These are phyloP conservation scores for Mycena floridula DNA, from an alignment of 768 basidiomycete genomes.

Conservation along the genomic window DNA sequence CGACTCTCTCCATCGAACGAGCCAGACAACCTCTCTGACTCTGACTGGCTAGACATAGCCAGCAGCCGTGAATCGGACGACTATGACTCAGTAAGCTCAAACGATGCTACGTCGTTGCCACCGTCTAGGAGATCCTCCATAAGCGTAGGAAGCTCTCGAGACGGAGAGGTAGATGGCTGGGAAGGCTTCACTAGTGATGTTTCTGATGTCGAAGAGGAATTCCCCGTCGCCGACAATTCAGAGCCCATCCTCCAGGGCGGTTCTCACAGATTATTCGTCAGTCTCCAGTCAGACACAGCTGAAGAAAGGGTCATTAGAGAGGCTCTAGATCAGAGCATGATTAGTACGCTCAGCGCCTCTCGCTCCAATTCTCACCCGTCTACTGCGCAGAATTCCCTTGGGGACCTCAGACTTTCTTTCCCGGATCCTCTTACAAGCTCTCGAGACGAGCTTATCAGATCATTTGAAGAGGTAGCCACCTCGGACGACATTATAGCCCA, in stretches of 20 bases:
- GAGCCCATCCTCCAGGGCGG: neutral
- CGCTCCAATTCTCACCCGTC: constrained; percentile 50
- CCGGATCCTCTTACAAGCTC: constrained; percentile 79
- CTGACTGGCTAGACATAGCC: constrained; percentile 79
- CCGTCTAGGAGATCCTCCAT: constrained; percentile 64
- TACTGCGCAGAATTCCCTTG: constrained; percentile 54
- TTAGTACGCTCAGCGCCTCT: constrained; percentile 72
- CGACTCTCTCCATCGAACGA: too few relatives aligned
- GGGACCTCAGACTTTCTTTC: constrained; percentile 76
- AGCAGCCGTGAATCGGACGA: constrained; percentile 67
- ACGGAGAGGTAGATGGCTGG: constrained; percentile 71
- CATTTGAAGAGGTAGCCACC: constrained; percentile 44
- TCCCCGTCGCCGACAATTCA: constrained; percentile 12
- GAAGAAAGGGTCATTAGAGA: constrained; percentile 70
- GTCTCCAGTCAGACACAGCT: constrained; percentile 34
- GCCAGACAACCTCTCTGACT: constrained; percentile 64
- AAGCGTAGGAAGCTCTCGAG: constrained; percentile 63
- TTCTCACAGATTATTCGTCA: too few relatives aligned
- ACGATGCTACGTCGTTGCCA: constrained; percentile 42
- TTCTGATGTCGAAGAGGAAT: constrained; percentile 37
- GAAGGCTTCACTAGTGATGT: constrained; percentile 68
- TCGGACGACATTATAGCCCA: constrained; percentile 14
- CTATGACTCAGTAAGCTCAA: constrained; percentile 65
- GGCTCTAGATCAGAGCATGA: constrained; percentile 77
- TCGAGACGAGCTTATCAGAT: constrained; percentile 52